phyloP scores from a whole-genome alignment of 2,329 filamentous ascomycete species.

The Aureobasidium subglaciale region DNA sequence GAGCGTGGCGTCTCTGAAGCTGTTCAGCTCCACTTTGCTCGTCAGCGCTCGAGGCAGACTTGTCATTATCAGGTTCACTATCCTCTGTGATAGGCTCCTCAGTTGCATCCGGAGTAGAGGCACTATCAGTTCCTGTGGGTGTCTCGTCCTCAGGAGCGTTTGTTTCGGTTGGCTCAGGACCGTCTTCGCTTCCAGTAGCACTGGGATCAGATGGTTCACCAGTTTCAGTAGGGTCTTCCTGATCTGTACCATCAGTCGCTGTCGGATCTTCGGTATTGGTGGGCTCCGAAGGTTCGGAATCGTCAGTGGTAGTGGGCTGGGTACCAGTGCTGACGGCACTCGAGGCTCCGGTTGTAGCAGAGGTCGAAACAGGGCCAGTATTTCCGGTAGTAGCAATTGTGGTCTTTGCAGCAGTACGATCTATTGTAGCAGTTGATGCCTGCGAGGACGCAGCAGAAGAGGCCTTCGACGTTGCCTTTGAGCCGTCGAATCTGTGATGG shows the following conservation, averaged over 20 bases:
- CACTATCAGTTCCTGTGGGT: not conserved
- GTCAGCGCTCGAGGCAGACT: not conserved
- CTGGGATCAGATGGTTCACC: not conserved
- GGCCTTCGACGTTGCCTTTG: not conserved
- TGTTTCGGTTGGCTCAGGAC: not conserved
- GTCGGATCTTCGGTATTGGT: not conserved
- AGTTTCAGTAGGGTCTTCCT: not conserved
- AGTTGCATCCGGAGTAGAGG: not conserved
- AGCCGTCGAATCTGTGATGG: no score
- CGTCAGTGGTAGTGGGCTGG: not conserved
- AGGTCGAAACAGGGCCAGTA: not conserved
- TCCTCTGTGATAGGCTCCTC: not conserved
- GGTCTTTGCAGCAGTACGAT: not conserved
- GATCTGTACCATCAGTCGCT: not conserved
- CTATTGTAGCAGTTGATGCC: not conserved
- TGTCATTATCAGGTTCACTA: not conserved
- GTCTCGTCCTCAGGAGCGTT: not conserved
- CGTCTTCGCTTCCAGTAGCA: not conserved
- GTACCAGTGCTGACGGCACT: not conserved
- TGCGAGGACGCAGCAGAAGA: not conserved
- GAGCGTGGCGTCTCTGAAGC: not conserved
- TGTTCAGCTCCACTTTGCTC: not conserved
- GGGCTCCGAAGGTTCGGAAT: not conserved
- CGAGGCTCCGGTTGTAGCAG: not conserved
- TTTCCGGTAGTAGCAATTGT: not conserved